Conservation (phyloP, 225 moss, liverwort and hornwort genomes). For the Marchantia paleacea region DNA sequence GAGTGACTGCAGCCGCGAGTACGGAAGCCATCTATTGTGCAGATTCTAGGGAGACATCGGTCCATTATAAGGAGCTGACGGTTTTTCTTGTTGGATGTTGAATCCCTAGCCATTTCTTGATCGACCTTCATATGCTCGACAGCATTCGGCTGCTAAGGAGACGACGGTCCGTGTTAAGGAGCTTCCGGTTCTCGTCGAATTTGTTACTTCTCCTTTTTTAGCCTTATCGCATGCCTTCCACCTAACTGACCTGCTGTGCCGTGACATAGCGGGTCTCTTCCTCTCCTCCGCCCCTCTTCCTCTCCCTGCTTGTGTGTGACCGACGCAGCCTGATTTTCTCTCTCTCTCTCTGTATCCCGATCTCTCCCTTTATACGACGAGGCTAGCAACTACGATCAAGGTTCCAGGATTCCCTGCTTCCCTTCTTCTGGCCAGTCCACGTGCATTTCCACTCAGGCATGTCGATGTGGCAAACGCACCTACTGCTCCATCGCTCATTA, state of each 20-base stretch:
- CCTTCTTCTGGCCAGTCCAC: not conserved
- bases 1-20: not conserved
- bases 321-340: not conserved
- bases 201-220: not conserved
- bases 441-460: not conserved
- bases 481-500: too few relatives aligned
- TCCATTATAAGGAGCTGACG: not conserved
- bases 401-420: not conserved
- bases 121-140: not conserved
- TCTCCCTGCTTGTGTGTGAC: not conserved
- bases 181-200: constrained; percentile 7
- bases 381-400: not conserved
- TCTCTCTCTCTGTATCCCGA: not conserved
- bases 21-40: not conserved
- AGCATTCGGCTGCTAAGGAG: constrained; percentile 1
- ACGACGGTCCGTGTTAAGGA: constrained; percentile 8
- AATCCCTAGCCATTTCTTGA: not conserved
- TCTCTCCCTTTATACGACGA: not conserved
- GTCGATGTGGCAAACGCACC: not conserved
- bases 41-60: not conserved
- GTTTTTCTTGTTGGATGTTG: not conserved
- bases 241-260: not conserved
- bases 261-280: not conserved
- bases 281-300: not conserved
- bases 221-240: not conserved